Conservation (phyloP, 345 rosid species). For the Arabidopsis thaliana region TAIR10.1 NC_003074.8:16662501-16663000, state of each 20-base stretch:
- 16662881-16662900: slow-evolving; percentile 6
- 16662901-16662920: slow-evolving; percentile 14
- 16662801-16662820: slow-evolving; percentile 23
- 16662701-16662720: slow-evolving; percentile 20
- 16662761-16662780: slow-evolving; percentile 24
- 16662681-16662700: slow-evolving; percentile 34
- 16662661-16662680: slow-evolving; percentile 36
- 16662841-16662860: not conserved
- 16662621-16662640: slow-evolving; percentile 63
- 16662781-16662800: slow-evolving; percentile 24
- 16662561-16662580: slow-evolving; percentile 53
- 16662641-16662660: slow-evolving; percentile 33
- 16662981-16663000: slow-evolving; percentile 11
- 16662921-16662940: slow-evolving; percentile 22
- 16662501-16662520: slow-evolving; percentile 40
- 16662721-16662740: slow-evolving; percentile 34
- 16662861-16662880: not conserved
- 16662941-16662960: slow-evolving; percentile 27
- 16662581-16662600: slow-evolving; percentile 76
- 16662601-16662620: slow-evolving; percentile 52
- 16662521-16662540: slow-evolving; percentile 55
- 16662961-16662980: slow-evolving; percentile 12
- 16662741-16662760: slow-evolving; percentile 1
- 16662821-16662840: slow-evolving; percentile 7
- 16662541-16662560: slow-evolving; percentile 38